phyloP scores from a whole-genome alignment of 805 yeast genomes.

The Wickerhamomyces alni region DNA sequence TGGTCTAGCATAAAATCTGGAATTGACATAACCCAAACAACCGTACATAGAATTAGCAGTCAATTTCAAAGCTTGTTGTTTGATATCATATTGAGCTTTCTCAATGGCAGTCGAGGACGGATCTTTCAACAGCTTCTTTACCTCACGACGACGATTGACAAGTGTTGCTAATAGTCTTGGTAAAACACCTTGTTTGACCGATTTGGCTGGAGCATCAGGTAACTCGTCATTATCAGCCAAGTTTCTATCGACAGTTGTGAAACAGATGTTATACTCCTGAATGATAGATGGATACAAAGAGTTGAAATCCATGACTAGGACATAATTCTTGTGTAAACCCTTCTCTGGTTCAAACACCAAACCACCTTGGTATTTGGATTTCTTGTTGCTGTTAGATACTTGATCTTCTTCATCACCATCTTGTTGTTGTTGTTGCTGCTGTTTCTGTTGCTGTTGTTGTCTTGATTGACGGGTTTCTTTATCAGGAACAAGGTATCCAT shows the following conservation, averaged over 20 bases:
- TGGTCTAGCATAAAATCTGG: conserved; percentile 94
- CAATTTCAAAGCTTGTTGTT: conserved; percentile 90
- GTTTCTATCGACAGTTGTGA: conserved; percentile 84
- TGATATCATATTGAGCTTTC: conserved; percentile 83
- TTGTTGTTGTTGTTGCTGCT: conserved; percentile 18
- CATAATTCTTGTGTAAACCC: conserved; percentile 84
- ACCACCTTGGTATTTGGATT: conserved; percentile 86
- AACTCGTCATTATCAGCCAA: conserved; percentile 49
- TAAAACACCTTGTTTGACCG: conserved; percentile 67
- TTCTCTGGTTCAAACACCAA: conserved; percentile 94
- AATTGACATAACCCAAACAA: conserved; percentile 86
- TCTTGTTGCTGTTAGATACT: conserved; percentile 47
- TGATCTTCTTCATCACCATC: conserved; percentile 28
- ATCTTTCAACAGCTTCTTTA: conserved; percentile 76
- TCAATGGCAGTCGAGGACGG: conserved; percentile 59
- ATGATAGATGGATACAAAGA: conserved; percentile 95
- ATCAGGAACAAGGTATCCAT: conserved; percentile 84
- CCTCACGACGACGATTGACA: conserved; percentile 89
- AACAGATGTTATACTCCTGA: conserved; percentile 95
- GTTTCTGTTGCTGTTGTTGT: conserved; percentile 30
- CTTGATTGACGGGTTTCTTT: conserved; percentile 44
- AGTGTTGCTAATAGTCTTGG: conserved; percentile 79
- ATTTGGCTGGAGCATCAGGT: conserved; percentile 62
- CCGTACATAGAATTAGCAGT: conserved; percentile 99
- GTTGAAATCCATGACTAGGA: conserved; percentile 96